Percentiles rank a stretch among this genome's conserved stretches.
Evolutionary conservation across 495 filamentous ascomycete genomes (phyloP).

Genomic region (Cercophora scortea): DNA sequence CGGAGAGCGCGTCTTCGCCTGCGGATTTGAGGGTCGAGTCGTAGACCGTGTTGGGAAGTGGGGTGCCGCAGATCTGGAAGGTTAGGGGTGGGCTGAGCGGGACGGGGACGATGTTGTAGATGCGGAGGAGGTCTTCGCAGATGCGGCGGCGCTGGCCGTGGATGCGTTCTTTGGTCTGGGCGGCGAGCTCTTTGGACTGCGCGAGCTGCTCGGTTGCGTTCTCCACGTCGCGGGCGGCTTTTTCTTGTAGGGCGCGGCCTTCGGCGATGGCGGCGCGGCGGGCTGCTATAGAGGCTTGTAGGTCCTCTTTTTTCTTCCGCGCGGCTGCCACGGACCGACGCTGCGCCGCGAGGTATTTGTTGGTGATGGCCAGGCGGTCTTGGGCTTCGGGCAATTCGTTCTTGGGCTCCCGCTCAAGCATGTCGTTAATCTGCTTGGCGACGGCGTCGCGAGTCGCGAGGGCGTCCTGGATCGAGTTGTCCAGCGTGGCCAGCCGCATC

Average conservation of each 20-base stretch:
- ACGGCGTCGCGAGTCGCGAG: slow-evolving; percentile 67
- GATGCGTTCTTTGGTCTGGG: slow-evolving; percentile 51
- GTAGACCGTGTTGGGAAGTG: slow-evolving; percentile 71
- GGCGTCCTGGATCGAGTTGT: slow-evolving; percentile 89
- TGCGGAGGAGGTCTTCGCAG: slow-evolving; percentile 66
- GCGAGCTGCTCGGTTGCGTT: slow-evolving; percentile 53
- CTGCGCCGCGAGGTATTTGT: slow-evolving; percentile 54
- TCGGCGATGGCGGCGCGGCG: slow-evolving; percentile 58
- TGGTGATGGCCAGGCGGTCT: slow-evolving; percentile 53
- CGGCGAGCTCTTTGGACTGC: slow-evolving; percentile 44
- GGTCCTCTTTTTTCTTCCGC: slow-evolving; percentile 49
- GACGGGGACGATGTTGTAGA: slow-evolving; percentile 73
- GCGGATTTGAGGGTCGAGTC: slow-evolving; percentile 28
- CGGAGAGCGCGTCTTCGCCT: slow-evolving; percentile 63
- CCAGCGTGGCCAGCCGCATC: slow-evolving; percentile 81
- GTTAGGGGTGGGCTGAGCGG: slow-evolving; percentile 45
- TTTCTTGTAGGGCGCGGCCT: slow-evolving; percentile 52
- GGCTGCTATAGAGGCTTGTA: slow-evolving; percentile 56
- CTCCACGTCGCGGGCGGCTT: slow-evolving; percentile 45
- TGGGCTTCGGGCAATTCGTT: slow-evolving; percentile 54
- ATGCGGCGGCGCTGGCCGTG: slow-evolving; percentile 79
- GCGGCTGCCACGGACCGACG: slow-evolving; percentile 54
- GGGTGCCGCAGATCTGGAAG: slow-evolving; percentile 68
- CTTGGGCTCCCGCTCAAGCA: slow-evolving; percentile 46
- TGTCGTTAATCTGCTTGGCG: slow-evolving; percentile 65